Conservation (phyloP, 2,329 filamentous ascomycete species). For the Ophiostoma sp. region DNA sequence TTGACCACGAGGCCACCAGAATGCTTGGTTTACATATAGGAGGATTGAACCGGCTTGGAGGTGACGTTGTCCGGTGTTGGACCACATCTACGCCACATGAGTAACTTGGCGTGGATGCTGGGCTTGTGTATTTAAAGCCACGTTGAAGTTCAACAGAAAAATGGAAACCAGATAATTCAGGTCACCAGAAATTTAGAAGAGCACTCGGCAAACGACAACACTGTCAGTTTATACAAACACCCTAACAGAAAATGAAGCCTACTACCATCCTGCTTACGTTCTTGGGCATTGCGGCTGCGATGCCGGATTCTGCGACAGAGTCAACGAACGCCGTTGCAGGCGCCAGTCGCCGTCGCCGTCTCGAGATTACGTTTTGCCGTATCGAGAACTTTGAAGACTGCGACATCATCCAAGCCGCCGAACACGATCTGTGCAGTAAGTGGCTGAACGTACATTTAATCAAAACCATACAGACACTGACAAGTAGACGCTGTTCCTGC, state of each 20-base stretch:
- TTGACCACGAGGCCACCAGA: neutral
- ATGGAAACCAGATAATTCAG: neutral
- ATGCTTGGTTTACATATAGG: neutral
- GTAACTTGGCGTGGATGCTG: neutral
- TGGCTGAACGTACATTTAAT: neutral
- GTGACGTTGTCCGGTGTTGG: neutral
- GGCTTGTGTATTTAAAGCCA: neutral
- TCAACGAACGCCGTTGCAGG: neutral
- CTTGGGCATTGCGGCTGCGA: neutral
- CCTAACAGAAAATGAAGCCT: neutral
- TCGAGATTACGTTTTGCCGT: neutral
- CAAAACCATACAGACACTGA: neutral
- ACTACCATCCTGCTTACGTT: neutral
- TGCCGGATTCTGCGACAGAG: neutral
- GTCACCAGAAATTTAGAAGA: neutral
- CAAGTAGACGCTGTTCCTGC: neutral
- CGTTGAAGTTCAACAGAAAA: neutral
- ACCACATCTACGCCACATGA: neutral
- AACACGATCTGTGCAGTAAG: neutral
- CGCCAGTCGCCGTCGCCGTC: neutral
- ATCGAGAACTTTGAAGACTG: neutral
- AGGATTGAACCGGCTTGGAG: constrained; percentile 7
- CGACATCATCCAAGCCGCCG: neutral
- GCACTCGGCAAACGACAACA: too few species aligned
- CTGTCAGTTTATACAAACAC: too few species aligned